Evolutionary conservation across 129 eudicot species (phyloP), one percentile per base, ranked within the genome.

Genomic region (Logfia minima): DNA sequence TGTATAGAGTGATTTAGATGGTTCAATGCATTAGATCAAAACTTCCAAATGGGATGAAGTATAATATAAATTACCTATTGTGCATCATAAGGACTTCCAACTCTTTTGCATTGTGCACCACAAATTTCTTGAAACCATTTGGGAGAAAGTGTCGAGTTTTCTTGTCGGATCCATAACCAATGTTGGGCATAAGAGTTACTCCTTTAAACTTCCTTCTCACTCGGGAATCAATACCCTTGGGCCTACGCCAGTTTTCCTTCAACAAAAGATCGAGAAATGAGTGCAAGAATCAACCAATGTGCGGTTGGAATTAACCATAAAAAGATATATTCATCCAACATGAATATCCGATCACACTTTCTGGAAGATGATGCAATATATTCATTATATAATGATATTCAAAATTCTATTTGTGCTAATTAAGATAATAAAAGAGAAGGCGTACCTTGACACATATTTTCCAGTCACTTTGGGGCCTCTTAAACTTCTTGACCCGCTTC

Each of bases 401-500:
- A 34, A 34, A 34, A 34, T 34, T 41, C 14, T 10, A 41, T 8
- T 41, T 41, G 13, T 9, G 48, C 48, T 2, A 41, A 41, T 10
- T 8, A 41, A 10, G 14, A 41, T 4, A 66, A 61, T 8, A 7
- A 14, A 18, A 18, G n/a, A n/a, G 52, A 72, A 28, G 43, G 5
- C 1, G 45, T 65, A 84, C 92, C 89, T 85, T 88, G 72, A 88
- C 85, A 8, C 85, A 77, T 29, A 85, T 79, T 23, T 34, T 70
- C 32, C 92, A 86, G 71, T 88, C 92, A 45, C 89, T 80, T 72
- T 82, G 86, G 8, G 88, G 80, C 78, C 92, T 77, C 84, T 87
- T 87, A 78, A 88, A 88, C 79, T 85, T 85, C 85, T 88, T 88
- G 68, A 85, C 86, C 24, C 92, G 67, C 82, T 87, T 87, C 84